These are phyloP conservation scores for Goffeauzyma gilvescens DNA, from an alignment of 768 basidiomycete genomes.

Conservation along the genomic window DNA sequence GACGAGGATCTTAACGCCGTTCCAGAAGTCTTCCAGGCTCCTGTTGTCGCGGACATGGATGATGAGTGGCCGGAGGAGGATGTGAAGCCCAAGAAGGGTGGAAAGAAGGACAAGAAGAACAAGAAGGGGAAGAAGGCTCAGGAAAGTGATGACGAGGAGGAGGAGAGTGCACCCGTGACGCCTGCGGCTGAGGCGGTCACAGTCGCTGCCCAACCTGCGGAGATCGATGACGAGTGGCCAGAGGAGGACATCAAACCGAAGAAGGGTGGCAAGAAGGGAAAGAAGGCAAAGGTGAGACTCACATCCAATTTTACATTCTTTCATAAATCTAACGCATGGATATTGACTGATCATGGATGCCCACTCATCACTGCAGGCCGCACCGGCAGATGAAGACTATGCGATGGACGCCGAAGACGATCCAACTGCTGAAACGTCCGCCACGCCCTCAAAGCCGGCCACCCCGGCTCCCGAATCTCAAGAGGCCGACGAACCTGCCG, in stretches of 20 bases:
- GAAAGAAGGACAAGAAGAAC: slow-evolving; percentile 41
- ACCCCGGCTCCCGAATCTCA: slow-evolving; percentile 21
- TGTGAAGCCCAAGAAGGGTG: slow-evolving; percentile 42
- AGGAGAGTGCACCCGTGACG: slow-evolving; percentile 18
- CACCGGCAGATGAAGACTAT: slow-evolving; percentile 15
- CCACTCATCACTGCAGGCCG: slow-evolving; percentile 13
- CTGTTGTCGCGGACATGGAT: slow-evolving; percentile 33
- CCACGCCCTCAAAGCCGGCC: slow-evolving; percentile 23
- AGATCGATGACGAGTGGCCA: slow-evolving; percentile 44
- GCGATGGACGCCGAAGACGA: slow-evolving; percentile 16
- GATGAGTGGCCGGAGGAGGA: slow-evolving; percentile 59
- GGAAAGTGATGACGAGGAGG: slow-evolving; percentile 19
- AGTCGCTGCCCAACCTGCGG: slow-evolving; percentile 8
- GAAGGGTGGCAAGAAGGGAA: slow-evolving; percentile 30
- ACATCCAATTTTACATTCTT: slow-evolving; percentile 5
- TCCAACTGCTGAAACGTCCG: too few species aligned
- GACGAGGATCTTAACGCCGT: slow-evolving; percentile 23
- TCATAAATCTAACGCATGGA: background rate
- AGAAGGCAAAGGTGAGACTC: slow-evolving; percentile 4
- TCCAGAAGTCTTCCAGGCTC: slow-evolving; percentile 3
- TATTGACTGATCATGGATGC: too few species aligned
- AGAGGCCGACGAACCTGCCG: slow-evolving; percentile 39
- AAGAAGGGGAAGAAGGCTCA: slow-evolving; percentile 9
- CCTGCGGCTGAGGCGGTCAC: slow-evolving; percentile 3
- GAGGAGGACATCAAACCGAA: slow-evolving; percentile 46